Base-by-base conservation (phyloP, 305 asterid species). In the Rubia balearica region DNA sequence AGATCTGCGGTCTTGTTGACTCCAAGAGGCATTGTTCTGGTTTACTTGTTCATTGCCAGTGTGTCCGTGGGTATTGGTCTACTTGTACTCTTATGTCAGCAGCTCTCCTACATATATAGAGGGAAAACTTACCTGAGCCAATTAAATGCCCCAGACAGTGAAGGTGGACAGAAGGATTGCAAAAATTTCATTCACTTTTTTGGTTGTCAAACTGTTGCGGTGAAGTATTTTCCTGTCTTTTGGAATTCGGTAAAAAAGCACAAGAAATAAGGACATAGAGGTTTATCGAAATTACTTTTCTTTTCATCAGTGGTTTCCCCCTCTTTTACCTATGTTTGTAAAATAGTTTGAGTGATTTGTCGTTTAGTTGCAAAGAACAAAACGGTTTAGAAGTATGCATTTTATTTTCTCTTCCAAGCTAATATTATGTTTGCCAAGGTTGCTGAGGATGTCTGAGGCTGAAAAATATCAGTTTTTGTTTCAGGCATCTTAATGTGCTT, bases 91-190 rank as follows among this genome's bases (percentile, higher is more conserved):
- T 81, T 93, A 71, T 93, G 95, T 92, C 97, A 91, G 82, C 97
- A 91, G 84, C 95, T 93, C 46, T 79, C 83, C 69, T 93, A 82
- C 82, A 87, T 93, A 71, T 93, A 91, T 56, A 84, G 77, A 61
- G 98, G 98, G 65, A 88, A 91, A 81, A 91, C 96, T 21, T 90
- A 93, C 77, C 79, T 93, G 81, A 79, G 96, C 75, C 88, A 88
- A 73, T 82, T 93, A 77, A 83, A 83, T 76, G 79, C 87, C 1
- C 73, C 76, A 49, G 88, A 76, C 48, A 81, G 78, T 76, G 88
- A 85, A 72, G 75, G 42, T 45, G 57, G 65, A 61, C 87, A 84
- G 80, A 80, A 61, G 82, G 96, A 84, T 79, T 93, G 96, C 73
- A 88, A 83, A 75, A 93, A 93, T 81, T 76, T 89, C 48, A 61